phyloP scores from a whole-genome alignment of 495 filamentous ascomycete genomes.

The Emericellopsis terricola region DNA sequence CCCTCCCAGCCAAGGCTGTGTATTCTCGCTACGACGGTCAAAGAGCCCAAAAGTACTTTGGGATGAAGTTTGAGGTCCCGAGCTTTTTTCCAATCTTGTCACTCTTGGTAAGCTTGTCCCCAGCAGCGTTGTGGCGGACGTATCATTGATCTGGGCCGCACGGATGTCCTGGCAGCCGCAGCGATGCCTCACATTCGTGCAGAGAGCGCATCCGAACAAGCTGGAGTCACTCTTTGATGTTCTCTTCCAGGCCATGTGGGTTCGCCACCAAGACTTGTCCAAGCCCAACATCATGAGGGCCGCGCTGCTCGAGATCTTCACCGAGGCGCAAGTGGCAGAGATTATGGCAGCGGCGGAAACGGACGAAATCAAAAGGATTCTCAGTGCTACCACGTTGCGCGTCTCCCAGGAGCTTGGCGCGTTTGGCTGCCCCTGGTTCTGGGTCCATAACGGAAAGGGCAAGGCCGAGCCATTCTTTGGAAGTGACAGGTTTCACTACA shows the following conservation, averaged over 20 bases:
- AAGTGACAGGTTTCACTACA: slow-evolving; percentile 35
- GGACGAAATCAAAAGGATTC: slow-evolving; percentile 8
- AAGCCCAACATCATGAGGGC: slow-evolving; percentile 21
- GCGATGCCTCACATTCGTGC: too few relatives aligned
- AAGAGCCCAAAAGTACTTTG: slow-evolving; percentile 36
- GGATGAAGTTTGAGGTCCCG: too few relatives aligned
- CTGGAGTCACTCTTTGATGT: too few relatives aligned
- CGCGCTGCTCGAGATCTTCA: slow-evolving; percentile 13
- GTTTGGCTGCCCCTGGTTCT: slow-evolving; percentile 62
- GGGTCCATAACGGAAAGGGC: slow-evolving; percentile 39
- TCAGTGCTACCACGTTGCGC: slow-evolving; percentile 15
- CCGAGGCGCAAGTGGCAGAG: slow-evolving; percentile 6
- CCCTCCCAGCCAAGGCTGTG: slow-evolving; percentile 42
- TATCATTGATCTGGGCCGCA: too few relatives aligned
- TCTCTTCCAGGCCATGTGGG: too few relatives aligned
- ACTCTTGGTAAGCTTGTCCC: slow-evolving; percentile 19
- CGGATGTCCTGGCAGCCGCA: too few relatives aligned
- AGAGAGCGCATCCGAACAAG: too few relatives aligned
- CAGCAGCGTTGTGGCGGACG: slow-evolving; percentile 17
- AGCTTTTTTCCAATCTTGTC: slow-evolving; percentile 22
- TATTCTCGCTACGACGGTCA: slow-evolving; percentile 34
- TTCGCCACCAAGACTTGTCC: too few relatives aligned
- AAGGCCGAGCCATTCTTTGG: slow-evolving; percentile 56
- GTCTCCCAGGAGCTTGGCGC: slow-evolving; percentile 43
- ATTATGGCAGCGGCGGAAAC: slow-evolving; percentile 9